Evolutionary conservation across 768 basidiomycete species (phyloP), one percentile per base, ranked within the genome.

Genomic region (Podaxis sp.): DNA sequence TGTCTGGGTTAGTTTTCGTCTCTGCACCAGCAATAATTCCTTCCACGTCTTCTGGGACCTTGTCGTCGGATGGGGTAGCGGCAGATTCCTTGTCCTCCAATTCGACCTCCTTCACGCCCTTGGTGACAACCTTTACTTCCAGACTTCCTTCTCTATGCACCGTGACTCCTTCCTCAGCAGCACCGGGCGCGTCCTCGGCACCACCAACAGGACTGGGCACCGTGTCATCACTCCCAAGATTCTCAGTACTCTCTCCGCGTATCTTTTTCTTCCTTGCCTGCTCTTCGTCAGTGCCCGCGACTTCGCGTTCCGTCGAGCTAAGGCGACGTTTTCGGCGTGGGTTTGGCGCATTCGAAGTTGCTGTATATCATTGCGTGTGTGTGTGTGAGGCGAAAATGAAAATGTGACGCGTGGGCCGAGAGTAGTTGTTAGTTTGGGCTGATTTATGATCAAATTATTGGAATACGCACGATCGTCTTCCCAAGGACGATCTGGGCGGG

Each of bases 401-500:
- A 57, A 21, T 3, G 50, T 23, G 50, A 23, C 55, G 50, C 48
- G 57, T 50, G 48, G 54, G 55, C 56, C 18, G 2, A 59, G 56
- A 62, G 62, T 52, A 61, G 63, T 62, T 44, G 42, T 14, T 44
- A 14, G n/a, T 7, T 18, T 44, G 42, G 18, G 5, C 18, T 16
- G 14, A 18, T 13, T 44, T 44, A n/a, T 18, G 42, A 44, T n/a
- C 18, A 62, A 59, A 59, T 18, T 21, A 16, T 23, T 51, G 32
- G 54, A 60, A 50, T 28, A 77, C 85, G 77, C 66, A 89, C 89
- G 85, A 70, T 91, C 89, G 58, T 91, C 88, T 66, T 81, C 80
- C 90, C 89, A 90, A 36, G 88, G 87, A 61, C 87, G 79, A 72
- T 90, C 89, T 25, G 85, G 81, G 56, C 89, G 83, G 27, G 86